Base-by-base conservation (phyloP, 2,329 filamentous ascomycete species). In the Aaosphaeria pasadenensis region DNA sequence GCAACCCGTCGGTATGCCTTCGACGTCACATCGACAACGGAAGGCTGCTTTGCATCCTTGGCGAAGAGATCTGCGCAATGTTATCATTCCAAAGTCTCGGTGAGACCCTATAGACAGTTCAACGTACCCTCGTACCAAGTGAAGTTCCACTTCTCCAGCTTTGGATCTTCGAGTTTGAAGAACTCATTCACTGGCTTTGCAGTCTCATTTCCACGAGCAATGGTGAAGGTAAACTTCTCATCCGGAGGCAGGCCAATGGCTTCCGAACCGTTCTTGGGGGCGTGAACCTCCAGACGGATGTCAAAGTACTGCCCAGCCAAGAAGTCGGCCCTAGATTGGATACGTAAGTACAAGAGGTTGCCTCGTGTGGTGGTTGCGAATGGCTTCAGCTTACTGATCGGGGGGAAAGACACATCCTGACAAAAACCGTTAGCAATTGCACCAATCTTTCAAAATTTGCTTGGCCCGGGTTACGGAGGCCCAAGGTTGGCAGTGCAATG, bases 281-380 rank as follows among this genome's bases (percentile, higher is more conserved):
- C 87, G 65, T 92, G 88, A 30, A 94, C 82, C 69, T 94, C 89
- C 50, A 92, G 80, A 50, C 89, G 85, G 53, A 95, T 85, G 66
- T 94, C 89, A 63, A 94, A 94, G 67, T 82, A 86, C 72, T 94
- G 89, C 9, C 89, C 89, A 5, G 89, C 85, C 1, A 95, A 79
- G 73, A 94, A 94, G 62, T 94, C 89, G 54, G 86, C 84, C 73
- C 78, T 80, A 51, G 13, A 43, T 28, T 17, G 32, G 43, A 45
- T 52, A 42, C 45, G 51, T 36, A 46, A 31, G 11, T 45, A 31
- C 30, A 11, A 35, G 48, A 47, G 42, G 52, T 32, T 24, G 17
- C 17, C 35, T 31, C 28, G 7, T 1, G 31, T 53, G 43, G 45
- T 50, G 51, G 7, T 9, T 41, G 39, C 11, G 39, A 41, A 41